A percentile compares a stretch with the other conserved stretches of the same genome.
phyloP scores from a whole-genome alignment of 495 filamentous ascomycete species.

The Aspergillus affinis region DNA sequence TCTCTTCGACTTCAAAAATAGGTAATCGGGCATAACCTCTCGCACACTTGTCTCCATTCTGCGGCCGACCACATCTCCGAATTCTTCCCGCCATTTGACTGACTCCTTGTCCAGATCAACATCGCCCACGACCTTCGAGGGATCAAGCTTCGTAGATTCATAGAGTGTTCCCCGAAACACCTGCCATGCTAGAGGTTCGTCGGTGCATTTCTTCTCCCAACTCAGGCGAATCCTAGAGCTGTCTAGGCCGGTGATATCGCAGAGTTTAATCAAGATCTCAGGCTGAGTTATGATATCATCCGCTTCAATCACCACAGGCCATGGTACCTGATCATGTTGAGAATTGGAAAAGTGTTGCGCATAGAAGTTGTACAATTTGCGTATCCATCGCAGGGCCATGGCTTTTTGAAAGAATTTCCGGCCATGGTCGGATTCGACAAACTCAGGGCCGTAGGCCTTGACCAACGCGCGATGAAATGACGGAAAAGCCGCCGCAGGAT shows the following conservation, averaged over 20 bases:
- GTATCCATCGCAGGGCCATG: background rate
- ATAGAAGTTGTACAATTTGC: conserved; percentile 3
- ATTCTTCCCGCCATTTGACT: conserved; percentile 4
- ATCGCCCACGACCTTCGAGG: background rate
- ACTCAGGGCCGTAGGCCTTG: background rate
- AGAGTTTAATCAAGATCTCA: background rate
- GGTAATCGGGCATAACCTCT: conserved; percentile 1
- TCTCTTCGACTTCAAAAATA: conserved; percentile 1
- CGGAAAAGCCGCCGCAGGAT: conserved; percentile 2
- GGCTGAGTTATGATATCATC: conserved; percentile 2
- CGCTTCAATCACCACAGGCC: background rate
- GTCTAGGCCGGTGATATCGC: conserved; percentile 1
- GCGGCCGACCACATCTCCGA: background rate
- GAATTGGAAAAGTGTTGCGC: background rate
- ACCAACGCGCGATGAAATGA: conserved; percentile 1
- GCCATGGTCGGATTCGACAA: background rate
- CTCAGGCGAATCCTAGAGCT: background rate
- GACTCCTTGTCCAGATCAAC: conserved; percentile 1
- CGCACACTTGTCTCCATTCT: conserved; percentile 1
- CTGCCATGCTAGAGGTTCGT: background rate
- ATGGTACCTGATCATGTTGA: background rate
- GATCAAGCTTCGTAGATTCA: background rate
- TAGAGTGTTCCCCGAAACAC: background rate
- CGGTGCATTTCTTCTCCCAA: background rate
- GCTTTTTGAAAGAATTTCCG: background rate